phyloP scores from a whole-genome alignment of 768 basidiomycete genomes.

The Suillus lakei region DNA sequence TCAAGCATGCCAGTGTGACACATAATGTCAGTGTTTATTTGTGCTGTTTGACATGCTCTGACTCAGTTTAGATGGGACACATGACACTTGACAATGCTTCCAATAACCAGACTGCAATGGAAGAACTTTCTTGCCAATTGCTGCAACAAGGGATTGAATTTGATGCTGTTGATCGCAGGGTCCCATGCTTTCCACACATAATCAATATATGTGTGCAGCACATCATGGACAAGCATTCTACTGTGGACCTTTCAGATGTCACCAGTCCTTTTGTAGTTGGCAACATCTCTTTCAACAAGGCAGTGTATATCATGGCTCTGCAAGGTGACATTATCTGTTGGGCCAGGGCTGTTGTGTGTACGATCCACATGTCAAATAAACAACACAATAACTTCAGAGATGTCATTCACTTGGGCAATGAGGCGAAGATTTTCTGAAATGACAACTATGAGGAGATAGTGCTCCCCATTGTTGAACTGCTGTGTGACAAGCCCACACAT shows the following conservation, averaged over 20 bases:
- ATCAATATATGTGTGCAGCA: slow-evolving; percentile 3
- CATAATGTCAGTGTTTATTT: slow-evolving; percentile 1
- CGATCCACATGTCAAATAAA: not conserved
- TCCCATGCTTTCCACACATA: not conserved
- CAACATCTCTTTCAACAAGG: not conserved
- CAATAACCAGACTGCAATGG: not conserved
- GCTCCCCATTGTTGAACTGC: slow-evolving; percentile 8
- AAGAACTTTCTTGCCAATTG: not conserved
- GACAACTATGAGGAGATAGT: not conserved
- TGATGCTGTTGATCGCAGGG: not conserved
- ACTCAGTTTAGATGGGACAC: slow-evolving; percentile 16
- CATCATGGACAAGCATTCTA: slow-evolving; percentile 11
- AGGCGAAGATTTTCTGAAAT: not conserved
- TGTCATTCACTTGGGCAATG: not conserved
- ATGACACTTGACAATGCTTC: not conserved
- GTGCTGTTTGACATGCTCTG: slow-evolving; percentile 10
- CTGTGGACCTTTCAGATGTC: not conserved
- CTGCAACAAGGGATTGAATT: not conserved
- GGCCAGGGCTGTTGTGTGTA: not conserved
- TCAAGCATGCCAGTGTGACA: not conserved
- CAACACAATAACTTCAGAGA: not conserved
- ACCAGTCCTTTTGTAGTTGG: not conserved
- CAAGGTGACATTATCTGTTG: not conserved
- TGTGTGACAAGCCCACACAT: slow-evolving; percentile 38
- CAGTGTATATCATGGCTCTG: not conserved